These are phyloP conservation scores for Datisca glomerata DNA, from an alignment of 306 rosid genomes.

Conservation along the genomic window DNA sequence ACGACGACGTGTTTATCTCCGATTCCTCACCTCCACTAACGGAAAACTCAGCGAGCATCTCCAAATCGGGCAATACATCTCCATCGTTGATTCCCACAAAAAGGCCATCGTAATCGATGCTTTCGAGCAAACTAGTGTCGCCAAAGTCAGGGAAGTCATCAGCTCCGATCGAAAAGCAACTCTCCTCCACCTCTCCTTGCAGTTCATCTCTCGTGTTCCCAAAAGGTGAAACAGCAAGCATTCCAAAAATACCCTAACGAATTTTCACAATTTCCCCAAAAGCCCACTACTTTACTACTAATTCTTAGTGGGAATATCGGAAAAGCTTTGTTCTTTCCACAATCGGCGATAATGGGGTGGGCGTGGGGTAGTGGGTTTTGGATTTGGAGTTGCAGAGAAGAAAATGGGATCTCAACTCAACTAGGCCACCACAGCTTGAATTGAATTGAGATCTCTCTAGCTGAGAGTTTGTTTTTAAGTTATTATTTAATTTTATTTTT, in stretches of 20 bases:
- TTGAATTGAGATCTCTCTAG: constrained; percentile 17
- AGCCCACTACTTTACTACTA: neutral
- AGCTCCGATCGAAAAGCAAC: constrained; percentile 29
- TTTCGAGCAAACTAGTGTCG: constrained; percentile 41
- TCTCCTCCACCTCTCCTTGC: constrained; percentile 48
- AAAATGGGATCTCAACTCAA: constrained; percentile 26
- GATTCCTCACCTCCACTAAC: constrained; percentile 34
- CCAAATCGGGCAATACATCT: constrained; percentile 72
- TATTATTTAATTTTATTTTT: constrained; percentile 35
- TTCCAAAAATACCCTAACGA: too few relatives aligned
- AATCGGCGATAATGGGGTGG: constrained; percentile 9
- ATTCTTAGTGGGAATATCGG: neutral
- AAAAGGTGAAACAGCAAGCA: constrained; percentile 67
- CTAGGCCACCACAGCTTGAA: constrained; percentile 75
- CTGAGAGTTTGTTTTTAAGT: constrained; percentile 38
- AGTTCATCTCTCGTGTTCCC: constrained; percentile 45
- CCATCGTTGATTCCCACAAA: constrained; percentile 48
- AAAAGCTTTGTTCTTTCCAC: too few relatives aligned
- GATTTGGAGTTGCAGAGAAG: constrained; percentile 8
- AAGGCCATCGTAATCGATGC: constrained; percentile 67
- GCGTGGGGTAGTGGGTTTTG: neutral
- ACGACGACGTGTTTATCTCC: constrained; percentile 30
- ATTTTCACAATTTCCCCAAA: too few relatives aligned
- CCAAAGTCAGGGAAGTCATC: constrained; percentile 38
- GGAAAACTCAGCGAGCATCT: constrained; percentile 73